Evolutionary conservation across 805 yeast genomes (phyloP).

Genomic region (Jamesozyma lodderae): DNA sequence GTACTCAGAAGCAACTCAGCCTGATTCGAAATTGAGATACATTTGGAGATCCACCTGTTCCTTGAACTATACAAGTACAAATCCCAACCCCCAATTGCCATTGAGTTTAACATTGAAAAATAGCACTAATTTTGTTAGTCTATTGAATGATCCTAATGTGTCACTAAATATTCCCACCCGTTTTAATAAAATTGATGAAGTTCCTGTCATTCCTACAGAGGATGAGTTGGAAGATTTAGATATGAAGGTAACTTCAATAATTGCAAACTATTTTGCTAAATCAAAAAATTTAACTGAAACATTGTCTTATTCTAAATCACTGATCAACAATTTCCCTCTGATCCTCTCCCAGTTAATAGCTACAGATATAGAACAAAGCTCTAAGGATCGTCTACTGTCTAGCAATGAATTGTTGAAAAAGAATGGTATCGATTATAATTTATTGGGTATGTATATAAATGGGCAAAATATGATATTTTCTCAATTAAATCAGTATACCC

Average conservation of each 20-base stretch:
- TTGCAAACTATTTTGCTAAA: constrained; percentile 31
- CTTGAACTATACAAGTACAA: constrained; percentile 7
- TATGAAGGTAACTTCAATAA: constrained; percentile 59
- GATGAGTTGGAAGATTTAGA: constrained; percentile 35
- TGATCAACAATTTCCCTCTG: constrained; percentile 36
- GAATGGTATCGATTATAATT: constrained; percentile 25
- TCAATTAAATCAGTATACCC: constrained; percentile 14
- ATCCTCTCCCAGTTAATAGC: constrained; percentile 14
- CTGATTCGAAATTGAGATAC: constrained; percentile 56
- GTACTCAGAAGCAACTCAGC: constrained; percentile 42
- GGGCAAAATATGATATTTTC: constrained; percentile 26
- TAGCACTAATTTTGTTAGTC: constrained; percentile 29
- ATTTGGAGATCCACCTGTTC: constrained; percentile 59
- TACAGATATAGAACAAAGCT: constrained; percentile 4
- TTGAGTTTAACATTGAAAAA: constrained; percentile 18
- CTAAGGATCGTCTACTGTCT: constrained; percentile 6
- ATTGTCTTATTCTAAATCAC: constrained; percentile 27
- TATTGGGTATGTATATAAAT: constrained; percentile 27
- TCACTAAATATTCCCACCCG: constrained; percentile 9
- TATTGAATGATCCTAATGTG: constrained; percentile 29
- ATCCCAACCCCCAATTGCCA: constrained; percentile 18
- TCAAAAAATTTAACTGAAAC: constrained; percentile 30
- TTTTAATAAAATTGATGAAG: constrained; percentile 41
- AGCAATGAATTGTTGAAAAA: constrained; percentile 11
- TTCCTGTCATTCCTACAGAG: constrained; percentile 10